A percentile compares a stretch with the other conserved stretches of the same genome.
phyloP scores from a whole-genome alignment of 495 filamentous ascomycete genomes.

The Apodospora peruviana region DNA sequence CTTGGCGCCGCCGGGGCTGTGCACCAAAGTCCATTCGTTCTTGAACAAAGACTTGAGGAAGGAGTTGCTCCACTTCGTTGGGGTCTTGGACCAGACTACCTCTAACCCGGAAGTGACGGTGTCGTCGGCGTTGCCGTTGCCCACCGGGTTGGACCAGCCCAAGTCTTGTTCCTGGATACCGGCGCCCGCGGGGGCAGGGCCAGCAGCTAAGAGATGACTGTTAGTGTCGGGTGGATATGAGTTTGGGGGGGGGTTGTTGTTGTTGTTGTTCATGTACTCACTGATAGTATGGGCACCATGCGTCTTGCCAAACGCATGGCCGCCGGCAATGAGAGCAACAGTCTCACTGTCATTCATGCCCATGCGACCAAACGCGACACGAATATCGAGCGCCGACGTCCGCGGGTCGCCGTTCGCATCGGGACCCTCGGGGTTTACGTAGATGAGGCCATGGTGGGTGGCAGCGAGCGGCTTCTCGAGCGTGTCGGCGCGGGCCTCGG shows the following conservation, averaged over 20 bases:
- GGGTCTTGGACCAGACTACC: constrained; percentile 67
- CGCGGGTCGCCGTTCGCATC: constrained; percentile 61
- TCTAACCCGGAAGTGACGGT: constrained; percentile 69
- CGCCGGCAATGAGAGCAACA: constrained; percentile 65
- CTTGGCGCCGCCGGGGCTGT: constrained; percentile 66
- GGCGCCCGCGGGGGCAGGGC: constrained; percentile 56
- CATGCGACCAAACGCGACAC: constrained; percentile 66
- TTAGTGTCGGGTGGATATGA: too few relatives aligned
- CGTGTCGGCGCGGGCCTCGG: constrained; percentile 22
- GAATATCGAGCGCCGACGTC: constrained; percentile 61
- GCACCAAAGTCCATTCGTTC: constrained; percentile 69
- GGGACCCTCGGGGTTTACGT: constrained; percentile 71
- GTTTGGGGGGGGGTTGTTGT: constrained; percentile 48
- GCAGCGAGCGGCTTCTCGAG: constrained; percentile 59
- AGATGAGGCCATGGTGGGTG: constrained; percentile 68
- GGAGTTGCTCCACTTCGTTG: constrained; percentile 61
- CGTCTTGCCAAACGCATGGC: constrained; percentile 70
- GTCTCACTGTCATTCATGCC: constrained; percentile 76
- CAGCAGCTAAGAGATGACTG: too few relatives aligned
- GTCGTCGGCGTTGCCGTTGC: constrained; percentile 55
- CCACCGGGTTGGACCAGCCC: constrained; percentile 57
- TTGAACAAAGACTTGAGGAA: constrained; percentile 69
- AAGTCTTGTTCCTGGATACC: constrained; percentile 57
- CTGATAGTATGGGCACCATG: too few relatives aligned
- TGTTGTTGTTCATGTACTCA: too few relatives aligned